These are phyloP conservation scores for Aspergillus funiculosus DNA, from an alignment of 495 filamentous ascomycete species.

Conservation along the genomic window DNA sequence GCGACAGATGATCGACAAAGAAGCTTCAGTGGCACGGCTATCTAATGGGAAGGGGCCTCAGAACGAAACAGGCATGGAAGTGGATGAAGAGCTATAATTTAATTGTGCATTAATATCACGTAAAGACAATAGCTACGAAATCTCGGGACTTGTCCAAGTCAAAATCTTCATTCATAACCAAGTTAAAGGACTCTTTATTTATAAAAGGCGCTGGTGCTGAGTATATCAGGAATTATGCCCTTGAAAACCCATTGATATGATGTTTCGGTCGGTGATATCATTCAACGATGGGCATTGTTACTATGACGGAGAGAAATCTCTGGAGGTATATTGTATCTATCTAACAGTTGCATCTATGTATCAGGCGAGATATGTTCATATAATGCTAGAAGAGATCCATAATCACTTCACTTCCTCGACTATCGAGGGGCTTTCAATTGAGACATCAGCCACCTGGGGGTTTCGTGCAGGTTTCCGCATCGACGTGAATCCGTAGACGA, in stretches of 20 bases:
- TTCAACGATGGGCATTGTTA: no score
- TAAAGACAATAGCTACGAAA: neutral
- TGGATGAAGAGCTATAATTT: conserved; percentile 53
- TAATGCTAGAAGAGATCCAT: no score
- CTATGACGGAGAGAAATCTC: no score
- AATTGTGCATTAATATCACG: conserved; percentile 1
- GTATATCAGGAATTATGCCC: no score
- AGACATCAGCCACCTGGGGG: neutral
- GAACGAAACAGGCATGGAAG: conserved; percentile 53
- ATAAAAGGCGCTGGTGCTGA: no score
- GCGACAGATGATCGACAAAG: conserved; percentile 98
- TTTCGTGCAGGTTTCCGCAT: neutral
- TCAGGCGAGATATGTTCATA: no score
- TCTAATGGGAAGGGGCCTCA: conserved; percentile 46
- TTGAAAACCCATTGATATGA: no score
- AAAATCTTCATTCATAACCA: no score
- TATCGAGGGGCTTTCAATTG: neutral
- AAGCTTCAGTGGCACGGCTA: conserved; percentile 64
- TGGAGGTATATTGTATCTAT: no score
- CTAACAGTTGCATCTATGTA: no score
- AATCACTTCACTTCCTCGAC: neutral
- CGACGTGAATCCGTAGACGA: conserved; percentile 13
- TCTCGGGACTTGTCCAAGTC: neutral
- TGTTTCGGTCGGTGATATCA: no score
- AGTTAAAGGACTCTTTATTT: no score